These are phyloP conservation scores for Wickerhamiella sergipiensis DNA, from an alignment of 805 yeast genomes.

Conservation along the genomic window DNA sequence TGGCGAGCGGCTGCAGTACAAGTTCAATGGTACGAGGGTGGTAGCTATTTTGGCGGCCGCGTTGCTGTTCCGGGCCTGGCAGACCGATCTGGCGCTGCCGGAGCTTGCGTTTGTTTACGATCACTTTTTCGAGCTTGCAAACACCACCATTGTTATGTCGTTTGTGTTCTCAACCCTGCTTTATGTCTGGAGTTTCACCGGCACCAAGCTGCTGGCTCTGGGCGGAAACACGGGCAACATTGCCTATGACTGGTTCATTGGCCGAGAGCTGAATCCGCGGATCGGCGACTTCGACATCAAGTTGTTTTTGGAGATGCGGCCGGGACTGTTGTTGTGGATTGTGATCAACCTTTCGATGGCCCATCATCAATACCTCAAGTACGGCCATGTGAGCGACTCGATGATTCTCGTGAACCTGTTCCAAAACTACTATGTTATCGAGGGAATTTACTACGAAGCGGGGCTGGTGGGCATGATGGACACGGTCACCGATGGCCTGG, in stretches of 20 bases:
- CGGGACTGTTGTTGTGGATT: conserved; percentile 83
- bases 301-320: conserved; percentile 83
- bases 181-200: conserved; percentile 49
- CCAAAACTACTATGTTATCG: conserved; percentile 75
- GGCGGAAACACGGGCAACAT: conserved; percentile 75
- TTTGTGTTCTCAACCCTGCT: conserved; percentile 48
- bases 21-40: conserved; percentile 66
- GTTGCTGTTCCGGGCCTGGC: conserved; percentile 39
- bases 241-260: conserved; percentile 90
- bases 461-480: conserved; percentile 92
- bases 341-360: conserved; percentile 63
- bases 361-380: conserved; percentile 59
- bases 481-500: conserved; percentile 91
- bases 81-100: conserved; percentile 46
- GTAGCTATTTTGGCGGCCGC: conserved; percentile 27
- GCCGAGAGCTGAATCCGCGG: conserved; percentile 90
- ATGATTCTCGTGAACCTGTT: conserved; percentile 51
- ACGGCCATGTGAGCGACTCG: conserved; percentile 56
- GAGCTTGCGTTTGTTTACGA: conserved; percentile 67
- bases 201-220: conserved; percentile 54
- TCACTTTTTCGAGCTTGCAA: conserved; percentile 50
- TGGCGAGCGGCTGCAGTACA: conserved; percentile 54
- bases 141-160: conserved; percentile 52
- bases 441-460: conserved; percentile 83
- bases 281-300: conserved; percentile 77